Evolutionary conservation across 1,139 yeast species (phyloP).

Genomic region (Zygosaccharomyces pseudobailii): DNA sequence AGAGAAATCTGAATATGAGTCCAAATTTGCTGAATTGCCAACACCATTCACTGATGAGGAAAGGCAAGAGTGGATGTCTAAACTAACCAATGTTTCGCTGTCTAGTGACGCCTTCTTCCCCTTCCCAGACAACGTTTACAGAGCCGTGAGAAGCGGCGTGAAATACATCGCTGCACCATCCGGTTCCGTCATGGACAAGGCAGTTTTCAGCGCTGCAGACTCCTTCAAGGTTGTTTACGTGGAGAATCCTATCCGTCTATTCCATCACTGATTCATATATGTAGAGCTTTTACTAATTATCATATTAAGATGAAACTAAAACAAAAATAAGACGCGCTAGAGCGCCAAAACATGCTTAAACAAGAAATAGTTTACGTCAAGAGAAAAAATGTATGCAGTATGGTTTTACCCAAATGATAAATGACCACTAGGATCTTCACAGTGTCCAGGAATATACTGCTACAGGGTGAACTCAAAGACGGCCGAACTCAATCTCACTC

Average conservation of each 20-base stretch:
- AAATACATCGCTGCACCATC: constrained; percentile 94
- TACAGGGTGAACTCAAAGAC: constrained; percentile 36
- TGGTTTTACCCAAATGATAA: constrained; percentile 91
- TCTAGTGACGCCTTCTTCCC: constrained; percentile 99
- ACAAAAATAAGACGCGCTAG: not conserved
- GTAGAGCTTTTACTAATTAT: not conserved
- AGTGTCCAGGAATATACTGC: constrained; percentile 92
- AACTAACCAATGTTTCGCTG: constrained; percentile 79
- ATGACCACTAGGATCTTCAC: constrained; percentile 68
- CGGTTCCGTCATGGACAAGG: constrained; percentile 97
- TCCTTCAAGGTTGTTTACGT: constrained; percentile 81
- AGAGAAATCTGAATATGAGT: constrained; percentile 85
- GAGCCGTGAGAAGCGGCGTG: constrained; percentile 96
- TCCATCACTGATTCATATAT: constrained; percentile 68
- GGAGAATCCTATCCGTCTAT: constrained; percentile 92
- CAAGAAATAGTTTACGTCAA: not conserved
- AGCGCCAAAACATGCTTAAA: too few relatives aligned
- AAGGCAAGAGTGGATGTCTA: constrained; percentile 78
- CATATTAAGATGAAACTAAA: not conserved
- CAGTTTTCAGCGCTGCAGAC: constrained; percentile 93
- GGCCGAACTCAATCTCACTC: constrained; percentile 51
- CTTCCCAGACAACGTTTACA: constrained; percentile 97
- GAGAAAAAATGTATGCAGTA: constrained; percentile 64
- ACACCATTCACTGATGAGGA: constrained; percentile 76
- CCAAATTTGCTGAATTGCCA: constrained; percentile 81